phyloP scores from a whole-genome alignment of 2,329 filamentous ascomycete species.

The Pseudopithomyces chartarum region DNA sequence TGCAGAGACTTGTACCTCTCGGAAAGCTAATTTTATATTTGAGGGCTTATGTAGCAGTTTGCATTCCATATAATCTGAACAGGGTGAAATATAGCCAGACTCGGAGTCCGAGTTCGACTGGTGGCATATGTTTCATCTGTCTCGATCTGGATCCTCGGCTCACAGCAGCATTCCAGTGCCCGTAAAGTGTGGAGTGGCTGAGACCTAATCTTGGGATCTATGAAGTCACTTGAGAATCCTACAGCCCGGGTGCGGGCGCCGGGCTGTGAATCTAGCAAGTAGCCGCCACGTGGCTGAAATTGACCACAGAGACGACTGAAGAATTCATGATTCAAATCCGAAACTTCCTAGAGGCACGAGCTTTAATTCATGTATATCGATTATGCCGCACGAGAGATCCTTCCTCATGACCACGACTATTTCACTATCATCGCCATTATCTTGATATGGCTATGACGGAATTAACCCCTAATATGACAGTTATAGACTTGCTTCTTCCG shows the following conservation, averaged over 20 bases:
- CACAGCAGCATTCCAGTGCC: neutral
- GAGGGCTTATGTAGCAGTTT: too few relatives aligned
- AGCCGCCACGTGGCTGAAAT: neutral
- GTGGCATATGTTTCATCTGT: too few relatives aligned
- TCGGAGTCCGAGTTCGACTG: neutral
- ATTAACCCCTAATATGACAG: neutral
- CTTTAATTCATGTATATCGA: too few relatives aligned
- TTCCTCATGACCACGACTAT: neutral
- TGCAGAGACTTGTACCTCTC: too few relatives aligned
- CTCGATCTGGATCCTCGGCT: too few relatives aligned
- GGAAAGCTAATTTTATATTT: too few relatives aligned
- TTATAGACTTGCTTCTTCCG: conserved; percentile 2
- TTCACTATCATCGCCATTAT: neutral
- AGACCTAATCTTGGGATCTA: neutral
- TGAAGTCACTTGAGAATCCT: neutral
- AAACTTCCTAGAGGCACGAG: too few relatives aligned
- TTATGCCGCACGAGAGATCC: too few relatives aligned
- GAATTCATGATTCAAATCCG: too few relatives aligned
- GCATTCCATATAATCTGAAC: neutral
- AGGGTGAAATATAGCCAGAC: neutral
- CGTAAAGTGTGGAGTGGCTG: conserved; percentile 3
- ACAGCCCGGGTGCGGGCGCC: neutral
- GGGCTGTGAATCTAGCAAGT: neutral
- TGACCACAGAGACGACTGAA: too few relatives aligned
- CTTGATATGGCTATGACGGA: conserved; percentile 4